phyloP scores from a whole-genome alignment of 2,329 filamentous ascomycete genomes.

The Hymenoscyphus fraxineus region DNA sequence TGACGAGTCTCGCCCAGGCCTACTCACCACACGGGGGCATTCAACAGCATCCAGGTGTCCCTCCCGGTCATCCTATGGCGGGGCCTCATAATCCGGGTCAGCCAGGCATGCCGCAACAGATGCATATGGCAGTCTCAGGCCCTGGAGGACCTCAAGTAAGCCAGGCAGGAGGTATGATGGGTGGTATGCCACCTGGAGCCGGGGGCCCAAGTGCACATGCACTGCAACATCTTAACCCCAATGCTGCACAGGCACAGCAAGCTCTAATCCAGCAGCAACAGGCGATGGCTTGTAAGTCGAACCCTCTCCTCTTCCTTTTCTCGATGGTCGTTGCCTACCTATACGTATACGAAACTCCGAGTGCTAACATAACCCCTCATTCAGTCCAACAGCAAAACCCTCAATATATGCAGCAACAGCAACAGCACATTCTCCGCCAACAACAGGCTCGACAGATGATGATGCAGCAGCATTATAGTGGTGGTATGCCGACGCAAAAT shows the following conservation, averaged over 20 bases:
- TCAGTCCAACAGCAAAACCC: slow-evolving; percentile 32
- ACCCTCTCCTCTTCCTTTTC: slow-evolving; percentile 5
- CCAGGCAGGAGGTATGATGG: slow-evolving; percentile 68
- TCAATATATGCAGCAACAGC: slow-evolving; percentile 42
- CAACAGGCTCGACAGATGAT: slow-evolving; percentile 47
- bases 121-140: slow-evolving; percentile 69
- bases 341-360: slow-evolving; percentile 4
- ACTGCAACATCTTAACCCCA: slow-evolving; percentile 66
- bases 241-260: slow-evolving; percentile 33
- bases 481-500: slow-evolving; percentile 53
- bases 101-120: slow-evolving; percentile 65
- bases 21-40: slow-evolving; percentile 71
- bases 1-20: slow-evolving; percentile 63
- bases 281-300: slow-evolving; percentile 27
- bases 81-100: slow-evolving; percentile 60
- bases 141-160: slow-evolving; percentile 67
- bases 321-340: not conserved
- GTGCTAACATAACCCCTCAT: slow-evolving; percentile 22
- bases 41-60: slow-evolving; percentile 66
- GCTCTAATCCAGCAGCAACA: slow-evolving; percentile 36
- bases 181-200: slow-evolving; percentile 66
- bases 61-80: slow-evolving; percentile 53
- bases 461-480: slow-evolving; percentile 51
- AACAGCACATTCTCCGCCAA: slow-evolving; percentile 52
- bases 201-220: slow-evolving; percentile 59